Base-by-base conservation (phyloP, 495 filamentous ascomycete species). In the Friedmanniomyces endolithicus region DNA sequence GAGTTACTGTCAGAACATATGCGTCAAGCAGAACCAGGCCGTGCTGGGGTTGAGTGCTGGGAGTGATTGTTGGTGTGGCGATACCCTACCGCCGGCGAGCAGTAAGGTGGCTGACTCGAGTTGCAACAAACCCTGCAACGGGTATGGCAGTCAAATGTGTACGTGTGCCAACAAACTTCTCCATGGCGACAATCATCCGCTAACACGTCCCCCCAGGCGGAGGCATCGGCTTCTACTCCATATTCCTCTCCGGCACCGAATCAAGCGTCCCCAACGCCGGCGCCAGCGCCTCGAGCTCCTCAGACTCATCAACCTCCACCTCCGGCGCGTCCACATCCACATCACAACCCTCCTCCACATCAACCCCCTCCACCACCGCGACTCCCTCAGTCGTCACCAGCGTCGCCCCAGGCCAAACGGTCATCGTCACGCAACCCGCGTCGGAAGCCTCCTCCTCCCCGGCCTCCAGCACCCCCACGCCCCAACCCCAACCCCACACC, bases 51-150 rank as follows among this genome's bases (percentile, higher is more conserved):
- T 73, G 48, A 66, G 64, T 7, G 68, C 70, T 4, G 67, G 67
- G 27, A 65, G 57, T 19, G 63, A 73, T 16, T 88, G 85, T 65
- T 84, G 64, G 51, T 88, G 85, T 62, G 85, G 85, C 35, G 61
- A 75, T 35, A 63, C 64, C 34, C 68, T 84, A 33, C 85, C 85
- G 8, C 71, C 77, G 19, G 59, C 69, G 16, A 50, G 57, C 6
- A 66, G 64, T 43, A 58, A 75, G 55, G 73, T 78, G 2, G 68
- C 72, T 35, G 70, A 80, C 58, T 58, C 56, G 11, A 55, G 72
- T 2, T 88, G 85, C 68, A 74, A 74, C 45, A 68, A 71, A 24
- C 50, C 65, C 0, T 88, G 85, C 64, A 64, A 71, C n/a, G 82
- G 81, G 6, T 84, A 65, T 50, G 61, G 59, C 22, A 3, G 50